Base-by-base conservation (phyloP, 2,329 filamentous ascomycete species). In the Hymenoscyphus albidus region DNA sequence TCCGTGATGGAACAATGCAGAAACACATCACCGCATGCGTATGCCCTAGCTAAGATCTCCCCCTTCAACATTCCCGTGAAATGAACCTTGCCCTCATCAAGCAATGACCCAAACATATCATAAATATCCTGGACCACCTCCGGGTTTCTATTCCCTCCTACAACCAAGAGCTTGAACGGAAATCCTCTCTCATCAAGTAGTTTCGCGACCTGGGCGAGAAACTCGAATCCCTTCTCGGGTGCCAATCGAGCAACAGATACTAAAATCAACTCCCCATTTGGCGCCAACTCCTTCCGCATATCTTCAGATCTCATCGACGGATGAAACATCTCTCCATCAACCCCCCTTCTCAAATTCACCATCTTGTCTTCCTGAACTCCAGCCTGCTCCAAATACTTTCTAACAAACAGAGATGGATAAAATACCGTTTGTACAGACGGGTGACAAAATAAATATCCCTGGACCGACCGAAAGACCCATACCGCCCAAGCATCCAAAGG, bases 161-260 rank as follows among this genome's bases (percentile, higher is more conserved):
- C 87, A 62, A 90, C 83, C 68, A 89, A 79, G 3, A 91, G 80
- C 71, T 84, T 88, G 77, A 88, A 91, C 9, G 79, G 74, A 14
- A 90, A 74, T 0, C 82, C 82, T 12, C 80, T 80, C 12, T 79
- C 78, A 51, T 84, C 82, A n/a, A 91, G 77, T 64, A 80, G 79
- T 51, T 77, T 77, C 13, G 82, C 83, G 0, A 79, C 85, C 61
- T 82, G 76, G 4, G 87, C 84, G 31, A 91, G 78, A 70, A 90
- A 91, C 57, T 85, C 84, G 70, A 90, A 90, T 0, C 88, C 88
- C 72, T 91, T 91, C 73, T 91, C 88, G 1, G 86, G 86, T 0
- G 88, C 88, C 31, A 91, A 79, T 38, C 88, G 83, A 3, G 86
- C 87, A 10, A 90, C 87, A 40, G 84, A 89, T 62, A 88, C 80